phyloP scores from a whole-genome alignment of 2,329 filamentous ascomycete genomes.

The Penicillium expansum region DNA sequence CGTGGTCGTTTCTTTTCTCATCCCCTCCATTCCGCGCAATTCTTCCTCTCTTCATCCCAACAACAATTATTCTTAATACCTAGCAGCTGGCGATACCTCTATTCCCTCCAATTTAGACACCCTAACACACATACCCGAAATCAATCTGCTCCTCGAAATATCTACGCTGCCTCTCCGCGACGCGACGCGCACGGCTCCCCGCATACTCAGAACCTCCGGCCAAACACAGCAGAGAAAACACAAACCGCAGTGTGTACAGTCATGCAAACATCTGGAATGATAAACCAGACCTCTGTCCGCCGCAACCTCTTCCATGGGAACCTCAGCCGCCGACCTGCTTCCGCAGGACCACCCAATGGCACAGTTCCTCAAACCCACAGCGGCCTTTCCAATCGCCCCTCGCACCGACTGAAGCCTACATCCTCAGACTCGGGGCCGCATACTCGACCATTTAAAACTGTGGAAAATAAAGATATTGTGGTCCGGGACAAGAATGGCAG shows the following conservation, averaged over 20 bases:
- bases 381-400: slow-evolving; percentile 23
- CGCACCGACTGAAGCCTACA: slow-evolving; percentile 23
- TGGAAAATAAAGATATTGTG: slow-evolving; percentile 48
- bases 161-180: neutral
- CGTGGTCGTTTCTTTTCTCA: neutral
- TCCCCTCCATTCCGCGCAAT: slow-evolving; percentile 2
- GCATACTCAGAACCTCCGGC: neutral
- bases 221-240: neutral
- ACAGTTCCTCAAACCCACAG: slow-evolving; percentile 15
- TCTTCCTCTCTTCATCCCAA: neutral
- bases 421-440: slow-evolving; percentile 22
- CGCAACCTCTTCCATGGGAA: slow-evolving; percentile 47
- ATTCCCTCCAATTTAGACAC: neutral
- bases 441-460: slow-evolving; percentile 19
- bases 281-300: slow-evolving; percentile 39
- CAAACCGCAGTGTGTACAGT: neutral
- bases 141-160: neutral
- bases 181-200: neutral
- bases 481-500: slow-evolving; percentile 50
- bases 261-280: slow-evolving; percentile 12
- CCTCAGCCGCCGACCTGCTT: slow-evolving; percentile 43
- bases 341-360: slow-evolving; percentile 27
- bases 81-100: neutral
- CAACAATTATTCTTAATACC: slow-evolving; percentile 6
- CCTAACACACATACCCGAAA: neutral